phyloP scores from a whole-genome alignment of 306 rosid genomes.

The Vigna nakashimae region DNA sequence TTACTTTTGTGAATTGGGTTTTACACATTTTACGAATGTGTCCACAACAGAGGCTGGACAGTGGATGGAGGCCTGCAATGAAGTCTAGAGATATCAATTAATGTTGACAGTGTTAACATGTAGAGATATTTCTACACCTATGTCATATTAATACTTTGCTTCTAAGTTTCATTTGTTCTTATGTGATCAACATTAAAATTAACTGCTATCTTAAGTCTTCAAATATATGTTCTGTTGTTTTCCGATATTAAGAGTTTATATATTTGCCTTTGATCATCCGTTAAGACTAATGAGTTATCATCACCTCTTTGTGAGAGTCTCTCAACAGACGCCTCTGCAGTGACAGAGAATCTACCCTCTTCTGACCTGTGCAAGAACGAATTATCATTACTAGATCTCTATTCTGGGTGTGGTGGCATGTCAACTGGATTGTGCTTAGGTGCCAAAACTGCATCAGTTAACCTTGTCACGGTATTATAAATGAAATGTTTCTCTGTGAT shows the following conservation, averaged over 20 bases:
- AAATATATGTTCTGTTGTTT: slow-evolving; percentile 30
- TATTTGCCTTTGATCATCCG: slow-evolving; percentile 60
- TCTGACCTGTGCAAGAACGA: slow-evolving; percentile 47
- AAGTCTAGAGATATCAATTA: not conserved
- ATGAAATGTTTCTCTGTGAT: slow-evolving; percentile 29
- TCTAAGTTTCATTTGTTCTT: not conserved
- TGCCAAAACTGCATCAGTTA: slow-evolving; percentile 74
- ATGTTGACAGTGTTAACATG: not conserved
- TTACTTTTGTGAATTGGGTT: not conserved
- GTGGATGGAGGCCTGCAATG: not conserved
- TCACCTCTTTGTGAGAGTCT: slow-evolving; percentile 43
- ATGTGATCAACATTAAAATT: not conserved
- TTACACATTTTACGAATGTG: not conserved
- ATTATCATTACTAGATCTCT: slow-evolving; percentile 74
- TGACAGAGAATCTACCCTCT: slow-evolving; percentile 42
- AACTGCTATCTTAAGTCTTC: not conserved
- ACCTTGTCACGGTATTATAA: slow-evolving; percentile 73
- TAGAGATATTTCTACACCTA: not conserved
- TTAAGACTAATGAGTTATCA: slow-evolving; percentile 41
- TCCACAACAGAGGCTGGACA: not conserved
- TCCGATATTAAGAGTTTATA: slow-evolving; percentile 19
- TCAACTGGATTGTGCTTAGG: slow-evolving; percentile 95
- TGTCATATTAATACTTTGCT: not conserved
- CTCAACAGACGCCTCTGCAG: slow-evolving; percentile 45
- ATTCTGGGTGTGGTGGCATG: slow-evolving; percentile 98